Evolutionary conservation across 108 stramenopile genomes (phyloP).

Genomic region (Skeletonema marinoi): DNA sequence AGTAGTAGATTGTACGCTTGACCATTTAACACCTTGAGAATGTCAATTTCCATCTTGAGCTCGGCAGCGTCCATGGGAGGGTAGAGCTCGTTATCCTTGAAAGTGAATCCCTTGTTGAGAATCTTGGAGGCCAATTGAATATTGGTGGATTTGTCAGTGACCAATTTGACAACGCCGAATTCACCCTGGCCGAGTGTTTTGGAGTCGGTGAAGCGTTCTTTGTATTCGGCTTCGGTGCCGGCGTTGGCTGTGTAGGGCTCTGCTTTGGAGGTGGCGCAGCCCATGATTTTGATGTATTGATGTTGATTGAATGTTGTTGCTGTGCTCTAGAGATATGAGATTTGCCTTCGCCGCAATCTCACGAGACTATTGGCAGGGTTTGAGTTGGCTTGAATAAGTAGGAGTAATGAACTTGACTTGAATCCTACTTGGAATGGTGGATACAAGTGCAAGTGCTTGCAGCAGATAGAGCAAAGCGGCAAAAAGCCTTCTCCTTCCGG

Average conservation of each 20-base stretch:
- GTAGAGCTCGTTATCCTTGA: constrained; percentile 73
- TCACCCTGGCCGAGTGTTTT: constrained; percentile 67
- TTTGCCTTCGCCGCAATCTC: too few relatives aligned
- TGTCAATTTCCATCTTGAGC: constrained; percentile 53
- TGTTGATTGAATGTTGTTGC: too few relatives aligned
- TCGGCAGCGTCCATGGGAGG: constrained; percentile 61
- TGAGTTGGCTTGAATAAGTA: too few relatives aligned
- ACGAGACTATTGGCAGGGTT: too few relatives aligned
- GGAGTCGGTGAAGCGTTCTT: constrained; percentile 45
- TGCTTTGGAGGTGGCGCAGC: background rate
- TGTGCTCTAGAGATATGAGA: too few relatives aligned
- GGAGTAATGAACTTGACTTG: too few relatives aligned
- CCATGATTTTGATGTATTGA: background rate
- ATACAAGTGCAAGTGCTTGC: too few relatives aligned
- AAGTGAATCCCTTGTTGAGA: constrained; percentile 66
- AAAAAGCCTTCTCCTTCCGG: too few relatives aligned
- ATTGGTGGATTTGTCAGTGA: constrained; percentile 4
- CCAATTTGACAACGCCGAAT: constrained; percentile 71
- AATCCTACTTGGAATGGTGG: too few relatives aligned
- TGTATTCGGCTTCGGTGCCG: constrained; percentile 6
- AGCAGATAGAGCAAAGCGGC: too few relatives aligned
- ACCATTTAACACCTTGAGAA: constrained; percentile 52
- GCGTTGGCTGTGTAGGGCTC: background rate
- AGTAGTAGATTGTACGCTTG: constrained; percentile 52
- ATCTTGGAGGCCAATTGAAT: constrained; percentile 57